These are phyloP conservation scores for Tricholoma flavovirens DNA, from an alignment of 768 basidiomycete species.

Conservation along the genomic window DNA sequence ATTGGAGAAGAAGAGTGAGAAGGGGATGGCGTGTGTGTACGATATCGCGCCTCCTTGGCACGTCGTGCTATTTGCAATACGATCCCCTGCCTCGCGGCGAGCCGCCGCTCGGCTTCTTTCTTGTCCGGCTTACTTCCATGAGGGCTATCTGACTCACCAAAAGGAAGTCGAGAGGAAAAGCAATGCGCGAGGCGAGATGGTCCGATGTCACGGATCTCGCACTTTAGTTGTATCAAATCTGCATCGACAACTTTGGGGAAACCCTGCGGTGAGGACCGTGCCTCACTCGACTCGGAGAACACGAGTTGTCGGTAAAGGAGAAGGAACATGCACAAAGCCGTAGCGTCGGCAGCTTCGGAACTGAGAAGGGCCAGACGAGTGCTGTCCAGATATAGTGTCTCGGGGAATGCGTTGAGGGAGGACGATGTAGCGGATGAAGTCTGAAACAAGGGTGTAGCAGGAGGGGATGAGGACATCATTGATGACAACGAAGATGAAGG, in stretches of 20 bases:
- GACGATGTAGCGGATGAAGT: slow-evolving; percentile 19
- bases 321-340: slow-evolving; percentile 73
- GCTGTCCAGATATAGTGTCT: slow-evolving; percentile 78
- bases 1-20: slow-evolving; percentile 22
- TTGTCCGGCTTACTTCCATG: slow-evolving; percentile 15
- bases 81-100: slow-evolving; percentile 53
- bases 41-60: slow-evolving; percentile 42
- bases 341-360: slow-evolving; percentile 69
- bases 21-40: slow-evolving; percentile 14
- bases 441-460: slow-evolving; percentile 27
- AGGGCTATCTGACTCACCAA: slow-evolving; percentile 16
- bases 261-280: slow-evolving; percentile 21
- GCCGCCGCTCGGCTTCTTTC: slow-evolving; percentile 48
- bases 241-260: slow-evolving; percentile 41
- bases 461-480: slow-evolving; percentile 19
- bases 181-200: slow-evolving; percentile 58
- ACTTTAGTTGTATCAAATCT: slow-evolving; percentile 58
- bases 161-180: slow-evolving; percentile 31
- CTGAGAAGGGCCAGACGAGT: slow-evolving; percentile 60
- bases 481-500: slow-evolving; percentile 25
- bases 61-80: slow-evolving; percentile 73
- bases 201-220: slow-evolving; percentile 70
- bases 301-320: slow-evolving; percentile 75
- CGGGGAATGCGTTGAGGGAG: slow-evolving; percentile 50
- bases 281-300: slow-evolving; percentile 38